Base-by-base conservation (phyloP, 2,329 filamentous ascomycete species). In the Bipolaris bicolor region DNA sequence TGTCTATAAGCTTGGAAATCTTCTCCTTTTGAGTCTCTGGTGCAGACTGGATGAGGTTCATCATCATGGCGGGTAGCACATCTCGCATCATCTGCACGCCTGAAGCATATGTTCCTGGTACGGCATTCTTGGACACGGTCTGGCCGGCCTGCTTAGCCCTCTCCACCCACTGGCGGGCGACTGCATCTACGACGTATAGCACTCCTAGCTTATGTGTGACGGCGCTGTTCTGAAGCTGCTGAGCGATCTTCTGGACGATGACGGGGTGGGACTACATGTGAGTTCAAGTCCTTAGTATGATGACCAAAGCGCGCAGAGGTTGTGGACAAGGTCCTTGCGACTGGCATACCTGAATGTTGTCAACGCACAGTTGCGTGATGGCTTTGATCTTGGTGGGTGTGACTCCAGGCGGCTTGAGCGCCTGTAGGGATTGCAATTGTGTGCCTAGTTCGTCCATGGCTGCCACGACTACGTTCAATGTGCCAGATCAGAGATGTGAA, bases 171-270 rank as follows among this genome's bases (percentile, higher is more conserved):
- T 96, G 94, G 80, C 95, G 92, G 78, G 93, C 94, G 86, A 99
- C 93, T 83, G 94, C 97, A 85, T 99, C 95, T 93, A 99, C 91
- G 81, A 98, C 93, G 88, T 99, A 99, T 81, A 99, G 89, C 75
- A 97, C 93, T 81, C 95, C 95, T 79, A 99, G 86, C 82, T 99
- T 99, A 86, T 99, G 94, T 77, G 92, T 96, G 76, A 88, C 88
- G 59, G 92, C 91, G 67, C 93, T 89, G 80, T 95, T 96, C 80
- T 96, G 97, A 85, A 98, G 96, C 75, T 97, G 93, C 66, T 93
- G 96, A 81, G 91, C 97, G 73, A 99, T 90, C 78, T 96, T 97
- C 78, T 97, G 92, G 70, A 98, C 91, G 74, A 99, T 88, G 70
- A 93, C 88, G 52, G 92, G 95, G 82, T 98, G 94, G 79, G 90